Evolutionary conservation across 192 early-diverging fungal species (phyloP).

Genomic region (Glomus cerebriforme): DNA sequence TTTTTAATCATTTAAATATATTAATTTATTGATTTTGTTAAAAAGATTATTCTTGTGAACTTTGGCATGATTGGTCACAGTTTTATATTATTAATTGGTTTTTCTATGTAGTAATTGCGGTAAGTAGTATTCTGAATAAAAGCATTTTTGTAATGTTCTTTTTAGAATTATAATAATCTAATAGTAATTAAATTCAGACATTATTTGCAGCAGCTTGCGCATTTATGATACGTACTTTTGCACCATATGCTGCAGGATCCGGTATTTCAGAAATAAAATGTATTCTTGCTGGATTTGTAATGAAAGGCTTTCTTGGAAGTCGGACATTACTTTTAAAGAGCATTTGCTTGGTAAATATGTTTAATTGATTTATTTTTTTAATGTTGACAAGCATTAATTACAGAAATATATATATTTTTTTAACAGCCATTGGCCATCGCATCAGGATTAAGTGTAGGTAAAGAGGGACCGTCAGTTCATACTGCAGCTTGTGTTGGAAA

Average conservation of each 20-base stretch:
- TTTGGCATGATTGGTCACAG: conserved; percentile 70
- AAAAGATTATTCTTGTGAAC: conserved; percentile 65
- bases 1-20: conserved; percentile 10
- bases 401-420: not conserved
- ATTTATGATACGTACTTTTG: conserved; percentile 71
- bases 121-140: conserved; percentile 34
- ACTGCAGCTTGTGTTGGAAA: conserved; percentile 93
- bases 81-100: conserved; percentile 73
- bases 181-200: conserved; percentile 52
- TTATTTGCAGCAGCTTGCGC: conserved; percentile 74
- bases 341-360: conserved; percentile 69
- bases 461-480: conserved; percentile 96
- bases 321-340: conserved; percentile 93
- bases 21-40: conserved; percentile 19
- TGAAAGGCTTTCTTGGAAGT: conserved; percentile 88
- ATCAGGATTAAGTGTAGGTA: conserved; percentile 88
- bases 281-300: conserved; percentile 89
- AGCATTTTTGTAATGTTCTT: no score
- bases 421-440: conserved; percentile 76
- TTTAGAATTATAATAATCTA: conserved; percentile 3
- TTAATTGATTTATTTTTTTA: conserved; percentile 8
- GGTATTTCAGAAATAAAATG: conserved; percentile 92
- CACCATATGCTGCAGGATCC: conserved; percentile 93
- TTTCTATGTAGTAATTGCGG: conserved; percentile 72
- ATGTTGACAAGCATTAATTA: not conserved